Conservation (phyloP, 345 rosid species). For the Pseudoturritis turrita region DNA sequence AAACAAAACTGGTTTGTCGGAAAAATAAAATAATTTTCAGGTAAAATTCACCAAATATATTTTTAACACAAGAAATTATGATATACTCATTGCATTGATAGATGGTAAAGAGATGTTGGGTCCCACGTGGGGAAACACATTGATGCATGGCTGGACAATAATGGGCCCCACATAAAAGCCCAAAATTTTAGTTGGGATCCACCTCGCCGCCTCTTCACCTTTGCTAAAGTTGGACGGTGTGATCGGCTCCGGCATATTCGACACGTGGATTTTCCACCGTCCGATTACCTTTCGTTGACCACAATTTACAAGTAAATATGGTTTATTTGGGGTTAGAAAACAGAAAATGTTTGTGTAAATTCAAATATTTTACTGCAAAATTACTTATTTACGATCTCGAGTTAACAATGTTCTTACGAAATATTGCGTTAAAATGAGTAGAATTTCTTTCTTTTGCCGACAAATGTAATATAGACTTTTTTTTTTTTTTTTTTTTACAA, state of each 20-base stretch:
- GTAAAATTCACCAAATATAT: not conserved
- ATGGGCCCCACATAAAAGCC: slow-evolving; percentile 27
- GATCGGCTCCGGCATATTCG: not conserved
- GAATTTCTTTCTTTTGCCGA: not conserved
- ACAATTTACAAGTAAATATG: not conserved
- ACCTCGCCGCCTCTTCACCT: slow-evolving; percentile 24
- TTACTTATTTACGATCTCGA: not conserved
- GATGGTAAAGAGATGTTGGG: not conserved
- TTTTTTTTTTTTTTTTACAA: not conserved
- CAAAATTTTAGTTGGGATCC: slow-evolving; percentile 23
- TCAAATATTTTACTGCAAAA: not conserved
- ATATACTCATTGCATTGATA: slow-evolving; percentile 21
- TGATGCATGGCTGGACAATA: slow-evolving; percentile 21
- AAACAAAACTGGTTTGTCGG: not conserved
- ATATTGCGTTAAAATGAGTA: not conserved
- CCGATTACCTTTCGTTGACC: slow-evolving; percentile 11
- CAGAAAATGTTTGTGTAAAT: not conserved
- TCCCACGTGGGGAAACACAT: slow-evolving; percentile 11
- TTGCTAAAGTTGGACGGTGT: slow-evolving; percentile 25
- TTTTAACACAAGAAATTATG: not conserved
- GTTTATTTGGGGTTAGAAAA: not conserved
- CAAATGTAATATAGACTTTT: too few relatives aligned
- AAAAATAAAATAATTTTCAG: not conserved
- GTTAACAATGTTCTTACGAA: not conserved
- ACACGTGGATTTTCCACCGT: slow-evolving; percentile 24